Evolutionary conservation across 768 basidiomycete species (phyloP), one percentile per base, ranked within the genome.

Genomic region (Boletus sensibilis): DNA sequence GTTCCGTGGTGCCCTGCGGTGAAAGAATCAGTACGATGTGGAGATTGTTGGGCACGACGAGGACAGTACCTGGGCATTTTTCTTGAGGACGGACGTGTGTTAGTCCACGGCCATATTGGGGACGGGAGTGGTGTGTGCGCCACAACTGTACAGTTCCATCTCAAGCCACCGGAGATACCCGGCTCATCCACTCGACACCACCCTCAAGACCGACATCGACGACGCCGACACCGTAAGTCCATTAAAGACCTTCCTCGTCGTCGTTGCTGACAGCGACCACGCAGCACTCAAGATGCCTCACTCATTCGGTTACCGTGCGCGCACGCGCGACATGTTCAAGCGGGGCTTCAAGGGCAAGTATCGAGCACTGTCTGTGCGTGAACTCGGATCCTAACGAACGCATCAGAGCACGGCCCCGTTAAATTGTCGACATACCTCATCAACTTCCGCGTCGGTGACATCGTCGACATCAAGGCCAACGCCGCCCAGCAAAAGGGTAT

Each of bases 261-360:
- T 50, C 57, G 52, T 21, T 23, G 13, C 52, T 61, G 40, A 57
- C 50, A 33, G 44, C 52, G 43, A 53, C 38, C 3, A 49, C 34
- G 13, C 68, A 87, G 81, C 63, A 79, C 73, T 82, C 85, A 86
- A 87, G 75, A 98, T 99, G 96, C 96, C 96, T 82, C 94, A 98
- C 92, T 98, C 96, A 55, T 99, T 88, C 85, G 96, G 96, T 92
- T 92, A 95, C 83, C 89, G 96, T 75, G 96, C 96, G 90, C 94
- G 96, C 69, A 98, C 96, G 88, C 94, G 96, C 87, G 82, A 95
- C 81, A 97, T 98, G 95, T 98, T 99, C 91, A 94, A 92, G 86
- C 83, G 91, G 81, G 90, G 87, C 71, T 98, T 98, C 89, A 96
- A 96, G 85, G 86, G 94, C 95, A 76, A 68, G 82, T 74, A 58